phyloP scores from a whole-genome alignment of 2,329 filamentous ascomycete species.

The Calonectria honghensis region DNA sequence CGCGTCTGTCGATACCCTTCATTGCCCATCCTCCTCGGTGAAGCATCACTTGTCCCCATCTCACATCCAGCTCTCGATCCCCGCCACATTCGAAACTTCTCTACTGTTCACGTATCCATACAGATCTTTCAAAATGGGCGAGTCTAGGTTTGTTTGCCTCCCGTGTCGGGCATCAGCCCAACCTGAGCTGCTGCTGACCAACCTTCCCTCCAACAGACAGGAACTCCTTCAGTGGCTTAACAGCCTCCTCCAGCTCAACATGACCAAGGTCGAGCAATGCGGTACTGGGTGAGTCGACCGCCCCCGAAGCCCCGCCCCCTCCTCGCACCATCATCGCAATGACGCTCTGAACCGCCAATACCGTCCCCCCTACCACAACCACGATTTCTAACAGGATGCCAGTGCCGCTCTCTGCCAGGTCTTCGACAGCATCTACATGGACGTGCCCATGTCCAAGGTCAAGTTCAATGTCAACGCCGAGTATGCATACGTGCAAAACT shows the following conservation, averaged over 20 bases:
- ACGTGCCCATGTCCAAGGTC: constrained; percentile 95
- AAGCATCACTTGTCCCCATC: constrained; percentile 30
- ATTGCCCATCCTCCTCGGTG: constrained; percentile 36
- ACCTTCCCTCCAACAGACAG: constrained; percentile 79
- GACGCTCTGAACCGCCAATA: constrained; percentile 38
- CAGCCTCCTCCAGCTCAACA: constrained; percentile 97
- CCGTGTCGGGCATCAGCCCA: constrained; percentile 24
- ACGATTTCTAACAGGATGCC: constrained; percentile 36
- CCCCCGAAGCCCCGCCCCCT: constrained; percentile 54
- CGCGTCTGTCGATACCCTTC: constrained; percentile 34
- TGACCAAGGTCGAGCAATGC: constrained; percentile 99
- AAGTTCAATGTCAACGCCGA: constrained; percentile 99
- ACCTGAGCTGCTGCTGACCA: constrained; percentile 30
- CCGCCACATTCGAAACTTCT: constrained; percentile 32
- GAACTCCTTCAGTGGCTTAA: constrained; percentile 98
- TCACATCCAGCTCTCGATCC: constrained; percentile 29
- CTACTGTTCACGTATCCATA: constrained; percentile 37
- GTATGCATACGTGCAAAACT: constrained; percentile 98
- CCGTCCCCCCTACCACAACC: constrained; percentile 40
- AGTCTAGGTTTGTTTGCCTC: constrained; percentile 65
- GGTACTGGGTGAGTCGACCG: constrained; percentile 86
- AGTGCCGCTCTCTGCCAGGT: constrained; percentile 98
- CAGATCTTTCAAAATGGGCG: constrained; percentile 65
- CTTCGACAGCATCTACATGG: constrained; percentile 98
- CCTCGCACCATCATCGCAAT: constrained; percentile 49